phyloP scores from a whole-genome alignment of 2,329 filamentous ascomycete species.

The Colletotrichum tofieldiae region DNA sequence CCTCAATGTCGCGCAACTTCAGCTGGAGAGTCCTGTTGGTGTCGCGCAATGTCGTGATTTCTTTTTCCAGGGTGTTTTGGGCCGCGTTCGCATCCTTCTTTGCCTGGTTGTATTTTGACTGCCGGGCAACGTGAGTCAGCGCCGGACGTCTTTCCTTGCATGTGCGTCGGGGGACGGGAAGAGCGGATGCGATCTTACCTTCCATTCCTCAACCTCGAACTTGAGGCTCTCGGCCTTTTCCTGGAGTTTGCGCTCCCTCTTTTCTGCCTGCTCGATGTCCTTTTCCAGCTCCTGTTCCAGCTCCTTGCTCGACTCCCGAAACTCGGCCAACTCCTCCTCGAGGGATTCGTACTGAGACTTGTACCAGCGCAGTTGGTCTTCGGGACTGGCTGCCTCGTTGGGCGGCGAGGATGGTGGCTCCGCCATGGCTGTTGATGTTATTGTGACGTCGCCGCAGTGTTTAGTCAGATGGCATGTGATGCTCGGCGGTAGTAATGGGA shows the following conservation, averaged over 20 bases:
- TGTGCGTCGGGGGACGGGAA: background rate
- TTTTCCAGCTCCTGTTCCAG: slow-evolving; percentile 95
- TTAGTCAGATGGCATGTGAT: slow-evolving; percentile 37
- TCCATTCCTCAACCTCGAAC: slow-evolving; percentile 98
- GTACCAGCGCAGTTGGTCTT: slow-evolving; percentile 93
- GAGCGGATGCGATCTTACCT: slow-evolving; percentile 65
- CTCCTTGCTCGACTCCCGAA: slow-evolving; percentile 93
- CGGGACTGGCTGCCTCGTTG: slow-evolving; percentile 67
- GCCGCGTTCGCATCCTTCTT: slow-evolving; percentile 89
- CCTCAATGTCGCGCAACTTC: slow-evolving; percentile 92
- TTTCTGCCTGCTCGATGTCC: slow-evolving; percentile 95
- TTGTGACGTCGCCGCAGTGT: slow-evolving; percentile 22
- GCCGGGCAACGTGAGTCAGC: slow-evolving; percentile 43
- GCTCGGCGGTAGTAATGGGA: slow-evolving; percentile 13
- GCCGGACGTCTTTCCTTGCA: background rate
- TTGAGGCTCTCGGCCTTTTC: slow-evolving; percentile 88
- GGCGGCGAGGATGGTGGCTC: slow-evolving; percentile 77
- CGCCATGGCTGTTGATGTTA: slow-evolving; percentile 59
- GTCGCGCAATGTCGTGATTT: slow-evolving; percentile 93
- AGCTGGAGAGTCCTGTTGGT: slow-evolving; percentile 85
- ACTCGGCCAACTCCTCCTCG: slow-evolving; percentile 92
- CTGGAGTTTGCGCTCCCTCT: slow-evolving; percentile 87
- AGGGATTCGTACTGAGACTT: slow-evolving; percentile 96
- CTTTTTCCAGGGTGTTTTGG: slow-evolving; percentile 91
- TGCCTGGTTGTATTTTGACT: slow-evolving; percentile 97